phyloP scores from a whole-genome alignment of 73 alveolate species.

The Paramecium biaurelia region DNA sequence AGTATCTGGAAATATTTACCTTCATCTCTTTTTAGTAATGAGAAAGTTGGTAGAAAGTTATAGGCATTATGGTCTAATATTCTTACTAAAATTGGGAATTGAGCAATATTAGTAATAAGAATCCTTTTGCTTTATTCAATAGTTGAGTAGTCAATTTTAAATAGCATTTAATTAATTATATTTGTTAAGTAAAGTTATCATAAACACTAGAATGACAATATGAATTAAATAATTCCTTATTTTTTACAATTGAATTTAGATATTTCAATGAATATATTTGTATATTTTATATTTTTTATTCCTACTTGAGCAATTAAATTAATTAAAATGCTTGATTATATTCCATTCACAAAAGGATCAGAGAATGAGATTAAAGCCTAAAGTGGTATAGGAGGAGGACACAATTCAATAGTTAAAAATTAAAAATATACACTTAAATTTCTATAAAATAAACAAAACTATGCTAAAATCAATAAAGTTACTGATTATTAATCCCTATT shows the following conservation, averaged over 20 bases:
- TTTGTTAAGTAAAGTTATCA: not conserved
- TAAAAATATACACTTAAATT: conserved; percentile 9
- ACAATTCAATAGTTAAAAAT: not conserved
- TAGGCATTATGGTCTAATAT: not conserved
- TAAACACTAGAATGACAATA: not conserved
- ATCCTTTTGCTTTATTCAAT: not conserved
- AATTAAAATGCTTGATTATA: not conserved
- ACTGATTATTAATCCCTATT: not conserved
- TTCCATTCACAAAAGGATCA: not conserved
- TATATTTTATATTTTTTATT: not conserved
- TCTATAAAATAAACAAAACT: conserved; percentile 13
- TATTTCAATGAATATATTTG: not conserved
- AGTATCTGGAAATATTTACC: not conserved
- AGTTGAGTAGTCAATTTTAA: not conserved
- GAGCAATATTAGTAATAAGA: not conserved
- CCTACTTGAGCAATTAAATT: not conserved
- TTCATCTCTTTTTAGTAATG: not conserved
- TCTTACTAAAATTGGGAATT: not conserved
- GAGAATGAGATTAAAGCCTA: not conserved
- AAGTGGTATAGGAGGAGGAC: not conserved
- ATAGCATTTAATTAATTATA: not conserved
- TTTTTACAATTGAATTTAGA: not conserved
- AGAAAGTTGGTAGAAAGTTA: not conserved
- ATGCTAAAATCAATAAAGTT: conserved; percentile 13
- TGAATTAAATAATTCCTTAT: not conserved